Conservation (phyloP, 2,329 filamentous ascomycete species). For the Trichoderma koningii region DNA sequence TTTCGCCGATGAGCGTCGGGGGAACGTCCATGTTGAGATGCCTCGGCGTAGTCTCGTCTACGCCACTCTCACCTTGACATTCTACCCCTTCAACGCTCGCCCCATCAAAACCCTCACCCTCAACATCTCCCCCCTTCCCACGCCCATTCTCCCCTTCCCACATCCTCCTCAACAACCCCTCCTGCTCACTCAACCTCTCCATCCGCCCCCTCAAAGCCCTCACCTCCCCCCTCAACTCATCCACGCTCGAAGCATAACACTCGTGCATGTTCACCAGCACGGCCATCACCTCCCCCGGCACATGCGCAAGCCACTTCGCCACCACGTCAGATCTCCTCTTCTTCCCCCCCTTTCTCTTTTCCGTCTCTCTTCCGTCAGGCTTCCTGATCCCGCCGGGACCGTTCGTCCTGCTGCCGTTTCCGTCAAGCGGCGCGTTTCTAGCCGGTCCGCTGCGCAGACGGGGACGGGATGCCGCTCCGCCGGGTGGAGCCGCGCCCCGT, state of each 20-base stretch:
- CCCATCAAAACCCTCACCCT: background rate
- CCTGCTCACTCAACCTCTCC: constrained; percentile 29
- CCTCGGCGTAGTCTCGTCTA: no score
- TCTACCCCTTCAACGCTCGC: no score
- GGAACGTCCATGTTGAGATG: no score
- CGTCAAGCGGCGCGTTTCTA: no score
- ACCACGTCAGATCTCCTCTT: background rate
- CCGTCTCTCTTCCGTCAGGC: background rate
- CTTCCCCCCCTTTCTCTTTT: background rate
- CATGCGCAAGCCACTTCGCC: constrained; percentile 1
- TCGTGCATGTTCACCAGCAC: constrained; percentile 33
- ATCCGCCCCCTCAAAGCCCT: constrained; percentile 11
- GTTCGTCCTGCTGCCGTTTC: no score
- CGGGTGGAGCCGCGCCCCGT: background rate
- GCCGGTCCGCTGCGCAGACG: background rate
- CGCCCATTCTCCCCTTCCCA: constrained; percentile 13
- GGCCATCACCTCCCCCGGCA: constrained; percentile 27
- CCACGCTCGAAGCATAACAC: constrained; percentile 31
- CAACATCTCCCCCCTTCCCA: constrained; percentile 10
- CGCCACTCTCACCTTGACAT: no score
- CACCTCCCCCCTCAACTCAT: constrained; percentile 26
- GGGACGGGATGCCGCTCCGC: background rate
- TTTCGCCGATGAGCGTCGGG: no score
- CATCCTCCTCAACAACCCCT: constrained; percentile 29
- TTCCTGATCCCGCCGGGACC: no score